phyloP scores from a whole-genome alignment of 2,329 filamentous ascomycete species.

The Elsinoe fawcettii region DNA sequence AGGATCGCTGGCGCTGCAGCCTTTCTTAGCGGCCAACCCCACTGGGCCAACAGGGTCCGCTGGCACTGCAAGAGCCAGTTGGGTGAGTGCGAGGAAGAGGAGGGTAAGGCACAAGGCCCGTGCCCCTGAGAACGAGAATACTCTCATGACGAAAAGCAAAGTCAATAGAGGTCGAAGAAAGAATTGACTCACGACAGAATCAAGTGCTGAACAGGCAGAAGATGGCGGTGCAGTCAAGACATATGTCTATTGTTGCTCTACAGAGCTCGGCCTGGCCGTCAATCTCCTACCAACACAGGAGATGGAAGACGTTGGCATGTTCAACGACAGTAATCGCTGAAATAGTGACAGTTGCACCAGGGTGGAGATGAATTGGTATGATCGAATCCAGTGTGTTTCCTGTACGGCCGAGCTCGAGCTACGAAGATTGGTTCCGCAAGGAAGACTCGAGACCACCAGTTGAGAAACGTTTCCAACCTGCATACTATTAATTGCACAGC shows the following conservation, averaged over 20 bases:
- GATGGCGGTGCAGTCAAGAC: neutral
- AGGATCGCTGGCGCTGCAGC: neutral
- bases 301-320: neutral
- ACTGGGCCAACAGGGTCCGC: neutral
- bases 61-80: neutral
- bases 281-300: neutral
- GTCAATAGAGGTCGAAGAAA: neutral
- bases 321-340: neutral
- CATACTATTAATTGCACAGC: neutral
- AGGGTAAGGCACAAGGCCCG: neutral
- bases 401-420: neutral
- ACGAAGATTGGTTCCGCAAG: neutral
- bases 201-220: neutral
- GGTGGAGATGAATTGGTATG: neutral
- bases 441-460: neutral
- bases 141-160: neutral
- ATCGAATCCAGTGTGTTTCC: neutral
- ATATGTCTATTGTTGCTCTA: neutral
- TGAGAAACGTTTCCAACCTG: neutral
- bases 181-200: neutral
- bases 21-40: neutral
- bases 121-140: neutral
- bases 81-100: neutral
- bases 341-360: neutral
- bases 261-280: neutral